These are phyloP conservation scores for Aureobasidium sp. DNA, from an alignment of 2,329 filamentous ascomycete species.

Conservation along the genomic window DNA sequence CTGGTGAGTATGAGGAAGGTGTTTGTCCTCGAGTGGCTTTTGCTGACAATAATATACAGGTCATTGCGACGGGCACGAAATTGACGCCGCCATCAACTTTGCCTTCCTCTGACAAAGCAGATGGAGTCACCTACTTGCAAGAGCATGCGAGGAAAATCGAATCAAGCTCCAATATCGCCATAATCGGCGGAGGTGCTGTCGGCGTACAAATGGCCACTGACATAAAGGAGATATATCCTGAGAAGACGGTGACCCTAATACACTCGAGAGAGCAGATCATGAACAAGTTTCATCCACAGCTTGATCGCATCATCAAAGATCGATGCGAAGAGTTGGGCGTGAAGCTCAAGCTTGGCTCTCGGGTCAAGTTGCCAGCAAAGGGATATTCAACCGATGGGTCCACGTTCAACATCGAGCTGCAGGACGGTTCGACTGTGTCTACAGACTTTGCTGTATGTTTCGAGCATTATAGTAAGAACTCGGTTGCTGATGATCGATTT, in stretches of 20 bases:
- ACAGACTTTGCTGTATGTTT: constrained; percentile 44
- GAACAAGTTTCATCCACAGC: constrained; percentile 40
- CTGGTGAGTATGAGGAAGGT: neutral
- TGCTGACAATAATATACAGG: neutral
- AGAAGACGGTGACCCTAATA: constrained; percentile 49
- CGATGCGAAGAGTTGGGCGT: constrained; percentile 42
- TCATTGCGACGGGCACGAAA: constrained; percentile 14
- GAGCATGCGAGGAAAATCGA: constrained; percentile 2
- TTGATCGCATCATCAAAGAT: constrained; percentile 33
- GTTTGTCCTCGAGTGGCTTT: neutral
- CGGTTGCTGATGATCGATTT: neutral
- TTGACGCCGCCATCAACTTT: constrained; percentile 11
- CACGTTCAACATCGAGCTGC: constrained; percentile 33
- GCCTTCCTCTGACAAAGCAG: constrained; percentile 7
- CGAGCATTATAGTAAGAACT: too few species aligned
- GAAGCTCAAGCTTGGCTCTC: constrained; percentile 39
- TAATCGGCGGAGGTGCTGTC: constrained; percentile 50
- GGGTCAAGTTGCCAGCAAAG: constrained; percentile 21
- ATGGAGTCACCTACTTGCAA: constrained; percentile 12
- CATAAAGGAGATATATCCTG: constrained; percentile 47
- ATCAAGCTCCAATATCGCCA: constrained; percentile 5
- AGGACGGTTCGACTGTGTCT: constrained; percentile 37
- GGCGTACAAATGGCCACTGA: constrained; percentile 56
- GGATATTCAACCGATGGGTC: constrained; percentile 21
- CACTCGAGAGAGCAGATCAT: constrained; percentile 49